Base-by-base conservation (phyloP, 768 basidiomycete genomes). In the Calocybe indica region DNA sequence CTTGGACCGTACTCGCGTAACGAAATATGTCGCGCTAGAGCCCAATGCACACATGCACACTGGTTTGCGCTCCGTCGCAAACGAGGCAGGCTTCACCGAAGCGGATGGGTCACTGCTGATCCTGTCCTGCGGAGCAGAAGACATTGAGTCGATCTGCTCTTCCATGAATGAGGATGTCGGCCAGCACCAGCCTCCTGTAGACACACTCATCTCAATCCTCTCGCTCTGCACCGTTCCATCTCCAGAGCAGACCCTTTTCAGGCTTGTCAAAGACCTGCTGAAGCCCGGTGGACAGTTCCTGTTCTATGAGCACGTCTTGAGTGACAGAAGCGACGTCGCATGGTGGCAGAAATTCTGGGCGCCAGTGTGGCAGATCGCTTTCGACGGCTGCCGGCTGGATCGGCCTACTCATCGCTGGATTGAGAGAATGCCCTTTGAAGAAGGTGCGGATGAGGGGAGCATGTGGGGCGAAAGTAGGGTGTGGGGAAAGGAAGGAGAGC, bases 281-380 rank as follows among this genome's bases (percentile, higher is more conserved):
- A 79, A 74, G 49, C 74, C 85, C 0, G 82, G 84, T 0, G 88
- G 88, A 0, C 69, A 74, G 43, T 47, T 89, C 0, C 65, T 89
- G 12, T 81, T 81, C 55, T 82, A 79, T 50, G 88, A 90, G 60
- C 88, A 90, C 51, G 83, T 89, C 7, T 62, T 71, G 44, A 83
- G 74, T 53, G 74, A 68, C 1, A 60, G 63, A 0, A 45, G 55
- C 6, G 78, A 83, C 51, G 75, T 86, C 2, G 75, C 76, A 6
- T 78, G 79, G 77, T 88, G 85, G 85, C 88, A 90, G 61, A 51
- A 68, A 0, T 72, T 85, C 42, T 88, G 85, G 87, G 73, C 82
- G 1, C 86, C 86, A 0, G 5, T 88, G 4, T 90, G 88, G 88
- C 57, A 58, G 5, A 36, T 70, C 1, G 62, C 66, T 1, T 79